Conservation (phyloP, 1,139 yeast species). For the Hyphopichia pseudoburtonii region DNA sequence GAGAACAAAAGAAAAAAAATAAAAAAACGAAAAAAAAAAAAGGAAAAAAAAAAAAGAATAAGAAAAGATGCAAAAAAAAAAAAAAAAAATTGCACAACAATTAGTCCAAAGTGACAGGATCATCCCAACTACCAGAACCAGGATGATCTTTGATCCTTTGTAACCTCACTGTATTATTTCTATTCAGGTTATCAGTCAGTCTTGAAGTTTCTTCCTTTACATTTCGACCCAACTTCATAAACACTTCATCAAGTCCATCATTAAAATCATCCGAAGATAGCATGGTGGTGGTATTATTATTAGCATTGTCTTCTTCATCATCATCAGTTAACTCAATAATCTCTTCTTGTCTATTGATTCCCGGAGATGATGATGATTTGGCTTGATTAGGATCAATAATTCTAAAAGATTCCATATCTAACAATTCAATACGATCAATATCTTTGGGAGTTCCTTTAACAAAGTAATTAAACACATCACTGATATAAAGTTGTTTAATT, state of each 20-base stretch:
- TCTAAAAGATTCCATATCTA: conserved; percentile 36
- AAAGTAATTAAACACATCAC: conserved; percentile 44
- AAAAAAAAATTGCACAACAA: neutral
- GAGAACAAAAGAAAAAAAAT: too few relatives aligned
- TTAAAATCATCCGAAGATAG: conserved; percentile 17
- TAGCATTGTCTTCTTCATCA: too few relatives aligned
- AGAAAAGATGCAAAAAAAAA: neutral
- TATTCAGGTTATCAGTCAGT: too few relatives aligned
- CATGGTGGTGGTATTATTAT: neutral
- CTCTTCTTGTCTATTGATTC: conserved; percentile 17
- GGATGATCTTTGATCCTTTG: too few relatives aligned
- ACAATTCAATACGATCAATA: conserved; percentile 36
- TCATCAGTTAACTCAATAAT: conserved; percentile 31
- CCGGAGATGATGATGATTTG: conserved; percentile 2
- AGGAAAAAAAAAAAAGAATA: too few relatives aligned
- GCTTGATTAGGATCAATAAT: conserved; percentile 22
- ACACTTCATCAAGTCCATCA: conserved; percentile 23
- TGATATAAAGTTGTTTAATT: conserved; percentile 35
- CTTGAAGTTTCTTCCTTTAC: too few relatives aligned
- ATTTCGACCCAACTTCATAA: conserved; percentile 10
- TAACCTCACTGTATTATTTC: too few relatives aligned
- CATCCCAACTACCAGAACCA: conserved; percentile 42
- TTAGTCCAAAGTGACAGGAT: conserved; percentile 34
- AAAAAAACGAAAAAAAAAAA: too few relatives aligned
- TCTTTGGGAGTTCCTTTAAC: conserved; percentile 39